Percentiles rank a stretch among this genome's conserved stretches.
phyloP scores from a whole-genome alignment of 2,329 filamentous ascomycete genomes.

The Fusarium tanahbumbuense region DNA sequence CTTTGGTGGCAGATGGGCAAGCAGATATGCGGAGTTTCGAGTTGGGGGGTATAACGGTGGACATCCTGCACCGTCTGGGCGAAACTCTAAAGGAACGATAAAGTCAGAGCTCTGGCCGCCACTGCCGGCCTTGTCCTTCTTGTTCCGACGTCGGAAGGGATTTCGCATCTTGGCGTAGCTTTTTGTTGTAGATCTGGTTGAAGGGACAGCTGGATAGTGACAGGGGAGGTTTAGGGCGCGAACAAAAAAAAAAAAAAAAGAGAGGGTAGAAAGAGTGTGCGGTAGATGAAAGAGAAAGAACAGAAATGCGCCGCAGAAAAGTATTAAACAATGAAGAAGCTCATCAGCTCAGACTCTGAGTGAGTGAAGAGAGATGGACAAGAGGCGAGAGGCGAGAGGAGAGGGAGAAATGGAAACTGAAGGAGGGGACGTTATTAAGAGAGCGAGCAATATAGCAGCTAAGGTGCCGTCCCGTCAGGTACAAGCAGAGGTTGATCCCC shows the following conservation, averaged over 20 bases:
- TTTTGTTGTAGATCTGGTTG: constrained; percentile 6
- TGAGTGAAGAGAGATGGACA: constrained; percentile 3
- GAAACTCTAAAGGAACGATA: constrained; percentile 47
- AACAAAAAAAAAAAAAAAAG: constrained; percentile 12
- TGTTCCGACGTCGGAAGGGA: constrained; percentile 54
- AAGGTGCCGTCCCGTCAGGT: neutral
- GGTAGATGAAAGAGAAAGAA: constrained; percentile 7
- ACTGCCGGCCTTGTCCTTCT: constrained; percentile 50
- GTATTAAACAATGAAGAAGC: constrained; percentile 8
- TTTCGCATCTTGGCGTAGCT: constrained; percentile 50
- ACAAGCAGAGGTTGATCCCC: constrained; percentile 4
- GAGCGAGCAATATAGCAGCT: neutral
- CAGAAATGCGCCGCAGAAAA: constrained; percentile 2
- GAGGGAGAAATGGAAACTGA: constrained; percentile 1
- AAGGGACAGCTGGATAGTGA: constrained; percentile 19
- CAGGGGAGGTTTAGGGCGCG: constrained; percentile 2
- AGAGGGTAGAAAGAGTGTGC: constrained; percentile 3
- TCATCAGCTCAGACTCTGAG: constrained; percentile 7
- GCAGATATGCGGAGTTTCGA: constrained; percentile 55
- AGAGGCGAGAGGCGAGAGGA: constrained; percentile 25
- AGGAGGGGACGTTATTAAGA: constrained; percentile 33
- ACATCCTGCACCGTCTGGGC: constrained; percentile 42
- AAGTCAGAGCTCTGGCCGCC: constrained; percentile 40
- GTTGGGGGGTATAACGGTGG: constrained; percentile 53
- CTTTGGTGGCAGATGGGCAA: constrained; percentile 70